Conservation (phyloP, 2,329 filamentous ascomycete species). For the Verticillium albo-atrum region DNA sequence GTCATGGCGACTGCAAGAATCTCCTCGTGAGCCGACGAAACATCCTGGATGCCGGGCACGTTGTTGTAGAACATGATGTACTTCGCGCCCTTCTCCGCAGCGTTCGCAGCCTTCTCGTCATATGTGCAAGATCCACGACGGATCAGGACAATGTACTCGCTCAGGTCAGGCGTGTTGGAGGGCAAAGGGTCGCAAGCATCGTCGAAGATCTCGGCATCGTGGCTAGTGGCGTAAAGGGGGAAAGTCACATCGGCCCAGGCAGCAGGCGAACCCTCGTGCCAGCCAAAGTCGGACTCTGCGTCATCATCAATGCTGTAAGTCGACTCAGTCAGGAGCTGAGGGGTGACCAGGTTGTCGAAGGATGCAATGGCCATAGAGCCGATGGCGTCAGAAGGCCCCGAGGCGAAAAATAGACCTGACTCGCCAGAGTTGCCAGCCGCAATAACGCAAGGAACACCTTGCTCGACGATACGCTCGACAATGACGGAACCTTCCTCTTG, state of each 20-base stretch:
- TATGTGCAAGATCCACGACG: slow-evolving; percentile 56
- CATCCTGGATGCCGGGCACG: slow-evolving; percentile 25
- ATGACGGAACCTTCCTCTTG: slow-evolving; percentile 46
- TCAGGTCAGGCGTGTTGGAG: slow-evolving; percentile 51
- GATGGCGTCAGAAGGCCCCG: slow-evolving; percentile 42
- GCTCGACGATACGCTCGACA: slow-evolving; percentile 47
- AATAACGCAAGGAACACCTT: slow-evolving; percentile 47
- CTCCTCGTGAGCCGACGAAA: slow-evolving; percentile 22
- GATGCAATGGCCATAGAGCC: slow-evolving; percentile 45
- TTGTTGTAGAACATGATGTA: slow-evolving; percentile 62
- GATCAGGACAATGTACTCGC: slow-evolving; percentile 53
- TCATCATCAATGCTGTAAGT: slow-evolving; percentile 34
- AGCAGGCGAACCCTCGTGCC: slow-evolving; percentile 32
- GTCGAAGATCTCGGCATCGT: slow-evolving; percentile 40
- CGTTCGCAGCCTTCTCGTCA: slow-evolving; percentile 47
- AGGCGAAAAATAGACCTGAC: slow-evolving; percentile 43
- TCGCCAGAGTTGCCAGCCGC: slow-evolving; percentile 48
- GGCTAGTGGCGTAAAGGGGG: slow-evolving; percentile 44
- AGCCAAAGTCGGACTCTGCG: slow-evolving; percentile 33
- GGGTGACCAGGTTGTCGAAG: slow-evolving; percentile 40
- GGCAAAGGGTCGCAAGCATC: slow-evolving; percentile 51
- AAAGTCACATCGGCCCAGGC: slow-evolving; percentile 41
- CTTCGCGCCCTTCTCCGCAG: slow-evolving; percentile 49
- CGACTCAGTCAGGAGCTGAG: slow-evolving; percentile 35
- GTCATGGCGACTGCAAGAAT: slow-evolving; percentile 37